These are phyloP conservation scores for Penicillium paneum DNA, from an alignment of 2,329 filamentous ascomycete species.

Conservation along the genomic window DNA sequence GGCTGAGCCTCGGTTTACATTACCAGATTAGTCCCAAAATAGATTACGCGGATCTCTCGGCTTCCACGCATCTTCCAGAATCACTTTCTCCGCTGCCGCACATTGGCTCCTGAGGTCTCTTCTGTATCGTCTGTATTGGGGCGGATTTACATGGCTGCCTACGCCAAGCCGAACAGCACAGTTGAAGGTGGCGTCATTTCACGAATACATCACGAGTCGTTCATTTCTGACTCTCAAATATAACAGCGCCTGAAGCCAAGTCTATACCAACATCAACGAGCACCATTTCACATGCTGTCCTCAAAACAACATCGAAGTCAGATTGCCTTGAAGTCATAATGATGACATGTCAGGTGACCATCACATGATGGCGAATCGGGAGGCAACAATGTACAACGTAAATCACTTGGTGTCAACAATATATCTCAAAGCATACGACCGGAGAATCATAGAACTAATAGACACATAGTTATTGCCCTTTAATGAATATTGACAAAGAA, in stretches of 20 bases:
- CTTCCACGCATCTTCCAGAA: constrained; percentile 17
- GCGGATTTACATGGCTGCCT: constrained; percentile 6
- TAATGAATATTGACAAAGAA: background rate
- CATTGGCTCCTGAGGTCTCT: background rate
- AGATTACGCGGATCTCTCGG: constrained; percentile 13
- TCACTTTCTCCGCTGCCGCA: background rate
- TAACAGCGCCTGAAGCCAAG: background rate
- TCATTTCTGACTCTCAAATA: background rate
- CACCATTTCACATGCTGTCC: no score
- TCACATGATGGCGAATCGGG: background rate
- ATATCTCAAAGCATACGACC: background rate
- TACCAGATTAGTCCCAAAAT: constrained; percentile 1
- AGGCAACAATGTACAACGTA: background rate
- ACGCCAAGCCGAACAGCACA: background rate
- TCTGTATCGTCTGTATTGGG: background rate
- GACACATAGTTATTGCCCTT: background rate
- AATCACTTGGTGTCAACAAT: background rate
- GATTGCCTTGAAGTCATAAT: background rate
- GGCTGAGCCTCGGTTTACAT: background rate
- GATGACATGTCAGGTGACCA: background rate
- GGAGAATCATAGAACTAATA: background rate
- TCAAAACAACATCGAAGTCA: background rate
- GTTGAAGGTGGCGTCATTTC: background rate
- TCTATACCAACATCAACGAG: background rate
- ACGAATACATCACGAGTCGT: background rate